Evolutionary conservation across 345 rosid genomes (phyloP), one percentile per base, ranked within the genome.

Genomic region (Moringa oleifera): DNA sequence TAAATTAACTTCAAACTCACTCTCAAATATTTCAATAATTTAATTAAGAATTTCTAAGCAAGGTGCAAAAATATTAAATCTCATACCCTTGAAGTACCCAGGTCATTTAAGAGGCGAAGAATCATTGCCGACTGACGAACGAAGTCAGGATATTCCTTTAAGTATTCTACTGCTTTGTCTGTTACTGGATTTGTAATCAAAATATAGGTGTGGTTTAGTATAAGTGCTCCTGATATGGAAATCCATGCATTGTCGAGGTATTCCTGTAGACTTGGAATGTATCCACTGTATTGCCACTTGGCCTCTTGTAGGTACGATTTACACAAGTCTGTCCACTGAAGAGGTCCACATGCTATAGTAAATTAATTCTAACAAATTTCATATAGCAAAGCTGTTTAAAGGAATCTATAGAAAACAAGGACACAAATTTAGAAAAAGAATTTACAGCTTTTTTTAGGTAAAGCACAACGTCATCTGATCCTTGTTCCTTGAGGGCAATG

Each of bases 31-130:
- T 33, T 4, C 11, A 4, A 4, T 33, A 4, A 11, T 33, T 33
- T 11, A 33, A 33, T 4, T 33, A 33, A 4, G 37, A 33, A 33
- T 4, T 33, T 33, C 37, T 33, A 33, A 33, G 11, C 37, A 33
- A 33, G 37, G 11, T 4, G 5, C 5, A 33, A 15, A 58, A n/a
- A n/a, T 37, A 0, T n/a, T 18, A 15, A 50, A 13, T 17, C 6
- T 28, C 46, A 7, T 73, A 78, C 89, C 68, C 70, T 65, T 53
- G 86, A 81, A n/a, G 86, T 73, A 3, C 37, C 75, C 9, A 79
- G 65, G 51, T 79, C 86, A 23, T 79, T 75, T 57, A 67, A 71
- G 2, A 81, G 75, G 33, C 81, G 68, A 57, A 77, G 75, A 54
- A 84, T 63, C 8, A 53, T 11, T 15, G 83, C 66, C 0, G 85